Evolutionary conservation across 2,329 filamentous ascomycete genomes (phyloP), one percentile per base, ranked within the genome.

Genomic region (Lasiodiplodia sp.): DNA sequence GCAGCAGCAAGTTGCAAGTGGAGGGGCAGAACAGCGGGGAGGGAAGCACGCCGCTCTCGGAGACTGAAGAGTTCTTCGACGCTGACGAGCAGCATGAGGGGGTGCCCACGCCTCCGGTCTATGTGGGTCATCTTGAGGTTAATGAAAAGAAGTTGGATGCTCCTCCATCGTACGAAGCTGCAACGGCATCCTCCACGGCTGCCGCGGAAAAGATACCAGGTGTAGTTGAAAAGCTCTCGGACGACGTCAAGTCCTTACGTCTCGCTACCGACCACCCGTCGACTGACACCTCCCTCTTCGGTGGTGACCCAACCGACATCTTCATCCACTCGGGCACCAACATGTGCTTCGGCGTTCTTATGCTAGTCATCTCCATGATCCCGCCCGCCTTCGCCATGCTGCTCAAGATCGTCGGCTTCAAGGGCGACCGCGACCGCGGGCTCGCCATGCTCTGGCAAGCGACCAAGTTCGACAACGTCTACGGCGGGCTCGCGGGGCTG

Each of bases 311-410:
- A 0, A 87, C 95, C 21, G 95, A 98, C 78, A 82, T 91, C 25
- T 99, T 97, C 77, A 90, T 97, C 47, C 93, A 97, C 78, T 94
- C 93, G 0, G 95, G 94, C 11, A 88, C 90, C 5, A 96, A 92
- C 76, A 91, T 97, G 79, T 97, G 94, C 79, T 97, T 94, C 74
- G 96, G 96, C 3, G 87, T 96, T 38, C 82, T 98, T 1, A 86
- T 96, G 16, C 85, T 98, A 1, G 85, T 98, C 66, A 90, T 98
- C n/a, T 96, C 93, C 14, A 91, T 98, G 83, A 90, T 98, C 0
- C 96, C 96, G 0, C 96, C 96, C 0, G 89, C 94, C 0, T 97
- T 98, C 79, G 91, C 88, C n/a, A 91, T 89, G 68, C 87, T 99
- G 1, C 85, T 98, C 4, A 92, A 91, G 69, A 91, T 98, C 52